Evolutionary conservation across 208 protist genomes (phyloP), one percentile per base, ranked within the genome.

Genomic region (Naegleria fowleri): DNA sequence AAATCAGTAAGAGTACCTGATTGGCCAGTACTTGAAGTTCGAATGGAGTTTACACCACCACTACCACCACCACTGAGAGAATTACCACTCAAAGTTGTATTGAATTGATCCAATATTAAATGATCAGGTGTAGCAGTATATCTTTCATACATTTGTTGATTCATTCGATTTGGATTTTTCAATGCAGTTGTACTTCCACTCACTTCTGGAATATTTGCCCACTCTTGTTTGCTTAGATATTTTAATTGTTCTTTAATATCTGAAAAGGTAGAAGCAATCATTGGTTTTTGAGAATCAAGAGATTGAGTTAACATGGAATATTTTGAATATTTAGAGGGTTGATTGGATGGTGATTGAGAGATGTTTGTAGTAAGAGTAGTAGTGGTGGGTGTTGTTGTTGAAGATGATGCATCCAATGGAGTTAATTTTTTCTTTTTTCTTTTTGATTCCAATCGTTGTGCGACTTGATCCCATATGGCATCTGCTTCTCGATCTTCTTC

Each of bases 231-330:
- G 11, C 91, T 90, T 5, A 96, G 36, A 13, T 40, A 59, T 22
- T 38, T 41, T 43, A 96, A 92, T 38, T 93, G 90, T 40, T 88
- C 59, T 92, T 97, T 98, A 9, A 97, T 38, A 92, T 97, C 97
- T 19, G 91, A 85, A 86, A 98, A 96, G 91, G 96, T 94, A 52
- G 92, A 87, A 91, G 95, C 92, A n/a, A 98, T 94, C 55, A 96
- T 98, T 52, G 96, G 97, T 39, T 93, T 90, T 55, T 92, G 90
- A 48, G 55, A 67, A 67, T 67, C 55, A 4, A 67, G 22, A 67
- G 55, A 67, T 15, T 29, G 11, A 29, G 55, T 67, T 29, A 67
- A 29, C 11, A 67, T 29, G 11, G 55, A 67, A 67, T 67, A 67
- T 67, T 67, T 67, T 29, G 55, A 15, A 67, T 67, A 67, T 67